Percentiles rank a stretch among this genome's conserved stretches.
Conservation (phyloP, 805 yeast species). For the Jamesozyma spencerorum region DNA sequence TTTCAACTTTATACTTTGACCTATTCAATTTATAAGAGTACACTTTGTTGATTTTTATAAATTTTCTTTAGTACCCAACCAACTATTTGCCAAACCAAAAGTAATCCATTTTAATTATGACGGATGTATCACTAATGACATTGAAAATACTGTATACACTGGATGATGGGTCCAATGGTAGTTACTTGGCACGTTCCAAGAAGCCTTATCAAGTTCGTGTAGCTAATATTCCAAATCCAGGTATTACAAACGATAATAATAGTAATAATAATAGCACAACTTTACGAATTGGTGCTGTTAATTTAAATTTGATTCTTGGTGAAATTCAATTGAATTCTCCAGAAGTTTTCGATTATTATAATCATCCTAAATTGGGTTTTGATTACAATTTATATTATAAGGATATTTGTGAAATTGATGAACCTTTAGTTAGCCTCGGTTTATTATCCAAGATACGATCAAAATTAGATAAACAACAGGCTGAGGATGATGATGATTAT, state of each 20-base stretch:
- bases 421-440: slow-evolving; percentile 31
- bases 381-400: slow-evolving; percentile 30
- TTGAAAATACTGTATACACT: slow-evolving; percentile 28
- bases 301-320: slow-evolving; percentile 19
- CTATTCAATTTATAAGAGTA: background rate
- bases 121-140: slow-evolving; percentile 21
- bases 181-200: slow-evolving; percentile 27
- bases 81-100: background rate
- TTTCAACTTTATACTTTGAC: background rate
- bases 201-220: slow-evolving; percentile 21
- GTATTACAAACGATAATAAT: slow-evolving; percentile 6
- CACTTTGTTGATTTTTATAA: too few species aligned
- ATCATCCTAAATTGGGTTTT: slow-evolving; percentile 8
- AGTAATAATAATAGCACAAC: background rate
- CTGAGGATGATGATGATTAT: background rate
- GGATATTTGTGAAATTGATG: slow-evolving; percentile 29
- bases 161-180: slow-evolving; percentile 22
- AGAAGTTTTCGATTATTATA: slow-evolving; percentile 20
- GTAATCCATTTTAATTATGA: slow-evolving; percentile 9
- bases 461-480: slow-evolving; percentile 4
- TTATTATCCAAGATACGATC: slow-evolving; percentile 26
- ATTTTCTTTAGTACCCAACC: too few species aligned
- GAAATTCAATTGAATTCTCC: slow-evolving; percentile 28
- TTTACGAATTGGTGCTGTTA: slow-evolving; percentile 26
- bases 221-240: slow-evolving; percentile 21